phyloP scores from a whole-genome alignment of 345 rosid species.

The Diplotaxis tenuifolia region DNA sequence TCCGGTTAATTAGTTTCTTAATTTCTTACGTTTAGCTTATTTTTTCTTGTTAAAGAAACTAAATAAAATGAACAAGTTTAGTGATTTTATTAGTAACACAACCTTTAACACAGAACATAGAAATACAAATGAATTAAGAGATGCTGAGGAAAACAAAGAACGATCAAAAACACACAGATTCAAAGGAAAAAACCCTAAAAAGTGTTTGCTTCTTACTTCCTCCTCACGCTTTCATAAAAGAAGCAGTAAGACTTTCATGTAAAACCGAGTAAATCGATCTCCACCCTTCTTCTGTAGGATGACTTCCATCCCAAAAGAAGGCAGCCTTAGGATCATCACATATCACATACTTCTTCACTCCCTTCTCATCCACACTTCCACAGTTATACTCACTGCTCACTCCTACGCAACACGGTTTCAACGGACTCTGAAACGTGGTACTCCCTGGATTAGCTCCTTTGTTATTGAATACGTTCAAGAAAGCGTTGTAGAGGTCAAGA shows the following conservation, averaged over 20 bases:
- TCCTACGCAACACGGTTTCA: slow-evolving; percentile 59
- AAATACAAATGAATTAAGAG: neutral
- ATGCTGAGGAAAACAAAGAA: neutral
- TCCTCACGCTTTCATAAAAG: slow-evolving; percentile 20
- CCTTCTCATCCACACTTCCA: slow-evolving; percentile 41
- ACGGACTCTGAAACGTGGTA: slow-evolving; percentile 43
- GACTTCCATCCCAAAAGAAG: slow-evolving; percentile 58
- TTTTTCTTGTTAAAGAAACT: neutral
- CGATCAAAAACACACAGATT: neutral
- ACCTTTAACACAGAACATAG: neutral
- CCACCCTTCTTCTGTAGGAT: slow-evolving; percentile 59
- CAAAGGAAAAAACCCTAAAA: neutral
- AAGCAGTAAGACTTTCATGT: slow-evolving; percentile 14
- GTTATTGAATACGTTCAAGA: slow-evolving; percentile 47
- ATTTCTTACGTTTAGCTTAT: neutral
- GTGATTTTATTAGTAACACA: neutral
- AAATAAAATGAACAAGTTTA: neutral
- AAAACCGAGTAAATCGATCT: slow-evolving; percentile 42
- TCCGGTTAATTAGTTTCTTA: no score
- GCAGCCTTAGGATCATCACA: slow-evolving; percentile 45
- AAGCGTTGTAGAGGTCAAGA: slow-evolving; percentile 57
- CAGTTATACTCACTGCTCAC: slow-evolving; percentile 27
- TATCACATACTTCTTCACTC: slow-evolving; percentile 41
- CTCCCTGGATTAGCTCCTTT: slow-evolving; percentile 39
- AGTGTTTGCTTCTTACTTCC: neutral